Percentiles rank a stretch among this genome's conserved stretches.
Evolutionary conservation across 441 rosid species (phyloP).

Genomic region (Bruguiera hainesii): DNA sequence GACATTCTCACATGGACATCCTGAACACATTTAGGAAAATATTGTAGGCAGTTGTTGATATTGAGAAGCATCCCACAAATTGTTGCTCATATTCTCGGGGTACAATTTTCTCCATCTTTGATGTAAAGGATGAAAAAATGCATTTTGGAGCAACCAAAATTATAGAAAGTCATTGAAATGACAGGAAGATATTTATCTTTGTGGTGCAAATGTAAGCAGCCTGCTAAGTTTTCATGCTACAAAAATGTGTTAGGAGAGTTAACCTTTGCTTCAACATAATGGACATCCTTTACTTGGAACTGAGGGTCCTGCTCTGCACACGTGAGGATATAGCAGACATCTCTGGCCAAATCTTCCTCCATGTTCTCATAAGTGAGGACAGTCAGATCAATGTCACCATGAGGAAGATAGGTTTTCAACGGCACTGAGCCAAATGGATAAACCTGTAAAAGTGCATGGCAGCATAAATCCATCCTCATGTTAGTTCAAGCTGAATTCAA

Average conservation of each 20-base stretch:
- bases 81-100: background rate
- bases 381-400: slow-evolving; percentile 96
- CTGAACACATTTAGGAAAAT: background rate
- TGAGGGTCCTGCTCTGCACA: slow-evolving; percentile 40
- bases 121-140: background rate
- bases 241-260: slow-evolving; percentile 11
- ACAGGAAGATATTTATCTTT: background rate
- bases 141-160: background rate
- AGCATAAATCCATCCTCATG: slow-evolving; percentile 16
- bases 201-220: background rate
- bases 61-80: slow-evolving; percentile 3
- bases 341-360: slow-evolving; percentile 63
- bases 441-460: slow-evolving; percentile 45
- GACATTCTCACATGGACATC: background rate
- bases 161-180: no score
- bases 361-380: slow-evolving; percentile 46
- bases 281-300: slow-evolving; percentile 63
- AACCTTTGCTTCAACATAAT: slow-evolving; percentile 83
- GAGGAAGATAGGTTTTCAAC: slow-evolving; percentile 87
- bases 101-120: background rate
- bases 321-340: slow-evolving; percentile 48
- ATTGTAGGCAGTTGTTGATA: background rate
- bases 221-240: background rate
- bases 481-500: slow-evolving; percentile 7
- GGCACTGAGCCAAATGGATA: slow-evolving; percentile 93